phyloP scores from a whole-genome alignment of 2,329 filamentous ascomycete genomes.

The Fusarium tricinctum region DNA sequence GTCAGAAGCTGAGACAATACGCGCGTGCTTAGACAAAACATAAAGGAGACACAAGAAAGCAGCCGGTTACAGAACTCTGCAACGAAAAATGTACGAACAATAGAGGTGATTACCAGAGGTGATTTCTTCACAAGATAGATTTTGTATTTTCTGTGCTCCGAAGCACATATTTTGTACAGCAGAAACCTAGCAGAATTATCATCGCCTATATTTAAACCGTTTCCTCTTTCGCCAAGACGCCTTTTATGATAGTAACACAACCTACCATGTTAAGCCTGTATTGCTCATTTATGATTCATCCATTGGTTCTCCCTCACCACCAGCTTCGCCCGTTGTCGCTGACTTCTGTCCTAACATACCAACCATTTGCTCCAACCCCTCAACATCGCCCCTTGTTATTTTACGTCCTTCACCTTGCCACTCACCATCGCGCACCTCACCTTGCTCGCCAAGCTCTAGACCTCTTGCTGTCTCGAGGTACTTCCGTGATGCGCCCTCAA shows the following conservation, averaged over 20 bases:
- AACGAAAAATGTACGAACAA: conserved; percentile 11
- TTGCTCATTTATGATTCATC: conserved; percentile 46
- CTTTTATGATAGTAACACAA: not conserved
- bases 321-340: not conserved
- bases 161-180: conserved; percentile 34
- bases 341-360: conserved; percentile 57
- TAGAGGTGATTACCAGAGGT: conserved; percentile 34
- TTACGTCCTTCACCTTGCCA: conserved; percentile 70
- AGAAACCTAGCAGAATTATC: conserved; percentile 12
- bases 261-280: not conserved
- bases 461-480: conserved; percentile 80
- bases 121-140: conserved; percentile 36
- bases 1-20: conserved; percentile 16
- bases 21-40: not conserved
- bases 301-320: conserved; percentile 46
- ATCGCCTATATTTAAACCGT: conserved; percentile 8
- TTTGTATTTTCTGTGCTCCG: conserved; percentile 21
- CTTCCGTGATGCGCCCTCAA: conserved; percentile 82
- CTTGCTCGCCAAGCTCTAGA: conserved; percentile 72
- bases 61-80: not conserved
- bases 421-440: conserved; percentile 75
- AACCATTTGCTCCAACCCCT: conserved; percentile 67
- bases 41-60: not conserved
- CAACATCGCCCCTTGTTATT: conserved; percentile 67
- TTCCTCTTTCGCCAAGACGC: conserved; percentile 37